Evolutionary conservation across 768 basidiomycete species (phyloP), one percentile per base, ranked within the genome.

Genomic region (Kwoniella dejecticola): DNA sequence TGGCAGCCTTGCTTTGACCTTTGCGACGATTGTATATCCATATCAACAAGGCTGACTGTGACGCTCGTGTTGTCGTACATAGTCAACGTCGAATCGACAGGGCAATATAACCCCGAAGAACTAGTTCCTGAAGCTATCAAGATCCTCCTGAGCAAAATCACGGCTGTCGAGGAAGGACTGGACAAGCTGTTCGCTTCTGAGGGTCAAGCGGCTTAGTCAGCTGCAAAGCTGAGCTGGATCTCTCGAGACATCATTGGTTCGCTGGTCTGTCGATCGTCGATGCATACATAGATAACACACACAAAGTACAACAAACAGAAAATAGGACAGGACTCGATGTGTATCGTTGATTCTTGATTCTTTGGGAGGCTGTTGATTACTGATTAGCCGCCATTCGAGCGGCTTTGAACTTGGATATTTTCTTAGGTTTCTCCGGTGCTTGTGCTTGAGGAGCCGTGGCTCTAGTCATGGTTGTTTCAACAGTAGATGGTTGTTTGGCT

Each of bases 41-140:
- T n/a, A n/a, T n/a, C n/a, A n/a, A n/a, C n/a, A n/a, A n/a, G n/a
- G n/a, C n/a, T n/a, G n/a, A n/a, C n/a, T n/a, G n/a, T n/a, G n/a
- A n/a, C n/a, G n/a, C n/a, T n/a, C n/a, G n/a, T n/a, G n/a, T n/a
- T n/a, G n/a, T n/a, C n/a, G n/a, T n/a, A n/a, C 1, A 36, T 74
- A 90, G 94, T 91, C 82, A 89, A 85, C 63, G 83, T 98, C 38
- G 94, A 98, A 78, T 91, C 91, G 0, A 90, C 93, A 71, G 89
- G 94, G 4, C 85, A 90, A 12, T 96, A 96, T 74, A 80, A 84
- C 2, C 93, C 95, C 0, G 86, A 94, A 79, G 84, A 89, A 30
- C 81, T 98, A 11, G 80, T 95, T 13, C 86, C 86, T 0, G 91
- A 93, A 71, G 83, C 92, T 0, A 84, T 93, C 64, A 81, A 83